phyloP scores from a whole-genome alignment of 169 alveolate genomes.

The Cryptosporidium tyzzeri region DNA sequence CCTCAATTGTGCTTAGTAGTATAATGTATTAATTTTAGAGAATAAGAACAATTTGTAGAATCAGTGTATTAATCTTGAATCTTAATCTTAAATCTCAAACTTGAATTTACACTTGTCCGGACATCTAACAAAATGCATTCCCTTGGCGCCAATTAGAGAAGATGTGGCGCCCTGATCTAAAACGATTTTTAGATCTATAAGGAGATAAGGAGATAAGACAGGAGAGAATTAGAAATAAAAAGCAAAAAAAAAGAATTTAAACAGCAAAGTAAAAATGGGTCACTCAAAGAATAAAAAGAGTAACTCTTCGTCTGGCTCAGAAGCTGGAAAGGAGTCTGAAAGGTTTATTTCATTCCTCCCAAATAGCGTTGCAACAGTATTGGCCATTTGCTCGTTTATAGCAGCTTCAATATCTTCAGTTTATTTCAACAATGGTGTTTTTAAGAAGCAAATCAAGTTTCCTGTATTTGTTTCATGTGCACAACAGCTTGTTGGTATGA shows the following conservation, averaged over 20 bases:
- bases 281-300: constrained; percentile 67
- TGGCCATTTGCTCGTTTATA: constrained; percentile 72
- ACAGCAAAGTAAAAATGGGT: constrained; percentile 43
- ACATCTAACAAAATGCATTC: neutral
- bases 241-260: constrained; percentile 1
- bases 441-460: constrained; percentile 43
- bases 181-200: constrained; percentile 32
- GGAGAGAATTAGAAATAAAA: neutral
- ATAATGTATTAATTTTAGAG: no score
- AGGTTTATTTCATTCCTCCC: constrained; percentile 74
- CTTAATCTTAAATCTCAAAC: neutral
- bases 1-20: neutral
- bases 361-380: constrained; percentile 57
- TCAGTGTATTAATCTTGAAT: no score
- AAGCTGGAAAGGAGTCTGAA: constrained; percentile 45
- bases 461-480: constrained; percentile 73
- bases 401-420: constrained; percentile 68
- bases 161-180: constrained; percentile 2
- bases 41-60: neutral
- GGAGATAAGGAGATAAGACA: neutral
- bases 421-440: constrained; percentile 53
- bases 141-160: neutral
- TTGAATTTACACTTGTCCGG: neutral
- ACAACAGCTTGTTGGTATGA: constrained; percentile 65
- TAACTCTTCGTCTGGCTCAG: constrained; percentile 10